Evolutionary conservation across 2,329 filamentous ascomycete species (phyloP).

Genomic region (Colletotrichum higginsianum): DNA sequence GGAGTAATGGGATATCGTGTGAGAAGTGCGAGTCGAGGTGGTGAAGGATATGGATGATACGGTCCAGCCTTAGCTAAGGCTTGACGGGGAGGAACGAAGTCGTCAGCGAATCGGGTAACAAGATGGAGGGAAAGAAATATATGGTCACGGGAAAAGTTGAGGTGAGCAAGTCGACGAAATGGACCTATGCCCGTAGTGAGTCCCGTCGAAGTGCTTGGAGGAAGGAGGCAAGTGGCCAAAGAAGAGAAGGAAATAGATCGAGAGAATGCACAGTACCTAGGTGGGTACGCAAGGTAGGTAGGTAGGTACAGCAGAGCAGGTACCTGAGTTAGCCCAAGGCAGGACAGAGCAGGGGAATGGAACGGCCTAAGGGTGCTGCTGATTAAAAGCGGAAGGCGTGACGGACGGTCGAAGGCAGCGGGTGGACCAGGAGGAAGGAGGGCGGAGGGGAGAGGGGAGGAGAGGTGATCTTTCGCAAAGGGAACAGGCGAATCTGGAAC

Average conservation of each 20-base stretch:
- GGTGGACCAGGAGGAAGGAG: constrained; percentile 13
- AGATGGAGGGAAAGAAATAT: background rate
- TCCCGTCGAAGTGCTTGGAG: constrained; percentile 14
- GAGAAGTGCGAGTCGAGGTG: constrained; percentile 1
- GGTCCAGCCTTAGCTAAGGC: background rate
- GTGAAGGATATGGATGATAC: constrained; percentile 1
- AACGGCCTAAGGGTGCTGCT: constrained; percentile 19
- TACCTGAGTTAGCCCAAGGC: constrained; percentile 11
- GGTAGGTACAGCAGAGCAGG: constrained; percentile 1
- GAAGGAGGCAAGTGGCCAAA: no score
- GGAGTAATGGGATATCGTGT: constrained; percentile 4
- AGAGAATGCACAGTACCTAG: background rate
- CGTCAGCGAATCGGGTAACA: background rate
- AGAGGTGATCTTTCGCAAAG: constrained; percentile 21
- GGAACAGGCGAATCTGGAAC: constrained; percentile 36
- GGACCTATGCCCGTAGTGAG: constrained; percentile 4
- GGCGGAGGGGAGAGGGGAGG: constrained; percentile 19
- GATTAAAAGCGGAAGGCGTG: constrained; percentile 39
- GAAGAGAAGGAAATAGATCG: background rate
- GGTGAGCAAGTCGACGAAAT: constrained; percentile 2
- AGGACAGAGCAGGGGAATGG: background rate
- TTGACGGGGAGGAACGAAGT: background rate
- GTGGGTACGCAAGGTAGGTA: no score
- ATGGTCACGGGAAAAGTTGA: constrained; percentile 6
- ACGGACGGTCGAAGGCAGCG: constrained; percentile 11